Percentiles rank a stretch among this genome's conserved stretches.
Conservation (phyloP, 2,329 filamentous ascomycete species). For the Thielaviopsis ethacetica region DNA sequence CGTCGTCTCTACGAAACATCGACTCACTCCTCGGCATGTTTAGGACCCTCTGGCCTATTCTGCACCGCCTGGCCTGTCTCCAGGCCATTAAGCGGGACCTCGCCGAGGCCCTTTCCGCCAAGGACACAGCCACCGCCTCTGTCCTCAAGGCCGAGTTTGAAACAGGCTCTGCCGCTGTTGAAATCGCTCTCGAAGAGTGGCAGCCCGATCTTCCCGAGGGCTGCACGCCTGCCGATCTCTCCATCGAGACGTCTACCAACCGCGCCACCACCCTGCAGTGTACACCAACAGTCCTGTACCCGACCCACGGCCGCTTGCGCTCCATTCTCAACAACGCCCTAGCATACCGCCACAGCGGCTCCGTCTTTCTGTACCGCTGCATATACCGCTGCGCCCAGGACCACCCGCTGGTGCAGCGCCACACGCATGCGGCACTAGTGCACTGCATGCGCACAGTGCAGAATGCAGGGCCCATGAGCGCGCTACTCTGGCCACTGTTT, state of each 20-base stretch:
- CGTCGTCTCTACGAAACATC: constrained; percentile 33
- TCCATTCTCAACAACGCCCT: constrained; percentile 43
- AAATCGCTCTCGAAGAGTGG: constrained; percentile 38
- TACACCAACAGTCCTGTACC: constrained; percentile 6
- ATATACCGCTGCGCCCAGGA: constrained; percentile 31
- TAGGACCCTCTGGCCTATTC: constrained; percentile 46
- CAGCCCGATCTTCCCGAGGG: constrained; percentile 32
- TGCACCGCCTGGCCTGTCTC: constrained; percentile 42
- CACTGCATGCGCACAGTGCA: constrained; percentile 39
- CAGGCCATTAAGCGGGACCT: constrained; percentile 35
- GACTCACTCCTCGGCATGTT: constrained; percentile 45
- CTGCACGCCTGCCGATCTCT: constrained; percentile 15
- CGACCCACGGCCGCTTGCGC: constrained; percentile 28
- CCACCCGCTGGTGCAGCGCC: constrained; percentile 35
- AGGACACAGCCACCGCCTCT: constrained; percentile 27
- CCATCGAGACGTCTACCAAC: constrained; percentile 3
- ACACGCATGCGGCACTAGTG: constrained; percentile 31
- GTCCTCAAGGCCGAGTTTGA: constrained; percentile 34
- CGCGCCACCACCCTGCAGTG: neutral
- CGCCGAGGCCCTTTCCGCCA: constrained; percentile 25
- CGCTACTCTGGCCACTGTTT: constrained; percentile 51
- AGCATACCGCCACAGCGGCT: constrained; percentile 41
- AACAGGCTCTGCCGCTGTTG: constrained; percentile 36
- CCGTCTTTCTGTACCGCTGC: constrained; percentile 40
- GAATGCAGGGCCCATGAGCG: constrained; percentile 43